Conservation (phyloP, 2,329 filamentous ascomycete species). For the Colletotrichum sublineola region DNA sequence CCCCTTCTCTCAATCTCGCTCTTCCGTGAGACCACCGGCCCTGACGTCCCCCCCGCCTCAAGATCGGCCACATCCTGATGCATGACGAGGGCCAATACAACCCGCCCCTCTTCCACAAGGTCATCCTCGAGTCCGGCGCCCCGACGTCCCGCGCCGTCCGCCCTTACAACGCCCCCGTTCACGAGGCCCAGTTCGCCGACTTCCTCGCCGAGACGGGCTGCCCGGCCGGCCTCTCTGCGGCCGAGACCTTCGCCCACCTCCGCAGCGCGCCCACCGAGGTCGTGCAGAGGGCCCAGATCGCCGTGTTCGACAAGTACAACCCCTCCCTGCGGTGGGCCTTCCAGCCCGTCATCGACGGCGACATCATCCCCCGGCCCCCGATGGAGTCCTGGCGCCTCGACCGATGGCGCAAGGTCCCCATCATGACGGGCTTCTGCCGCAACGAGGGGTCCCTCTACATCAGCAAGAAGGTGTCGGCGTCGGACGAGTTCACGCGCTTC, state of each 20-base stretch:
- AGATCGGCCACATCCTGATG: slow-evolving; percentile 78
- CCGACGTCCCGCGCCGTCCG: slow-evolving; percentile 68
- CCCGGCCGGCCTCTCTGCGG: slow-evolving; percentile 58
- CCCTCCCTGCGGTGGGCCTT: slow-evolving; percentile 70
- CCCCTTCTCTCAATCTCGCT: not conserved
- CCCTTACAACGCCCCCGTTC: slow-evolving; percentile 66
- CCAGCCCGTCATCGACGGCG: slow-evolving; percentile 76
- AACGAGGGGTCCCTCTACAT: slow-evolving; percentile 79
- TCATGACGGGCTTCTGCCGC: slow-evolving; percentile 78
- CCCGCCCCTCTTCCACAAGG: slow-evolving; percentile 64
- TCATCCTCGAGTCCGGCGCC: slow-evolving; percentile 69
- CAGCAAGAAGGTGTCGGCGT: slow-evolving; percentile 58
- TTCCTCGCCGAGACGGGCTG: slow-evolving; percentile 67
- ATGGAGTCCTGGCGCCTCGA: slow-evolving; percentile 68
- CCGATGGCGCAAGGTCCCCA: slow-evolving; percentile 68
- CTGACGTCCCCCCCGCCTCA: not conserved
- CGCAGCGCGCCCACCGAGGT: slow-evolving; percentile 55
- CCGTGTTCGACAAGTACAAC: slow-evolving; percentile 60
- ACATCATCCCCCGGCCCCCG: slow-evolving; percentile 70
- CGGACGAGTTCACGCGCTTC: slow-evolving; percentile 63
- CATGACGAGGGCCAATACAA: slow-evolving; percentile 44
- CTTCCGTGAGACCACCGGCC: not conserved
- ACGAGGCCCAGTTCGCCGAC: slow-evolving; percentile 68
- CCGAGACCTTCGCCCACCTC: slow-evolving; percentile 65
- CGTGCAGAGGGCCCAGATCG: slow-evolving; percentile 57